Evolutionary conservation across 345 rosid species (phyloP).

Genomic region (Citrus glauca): DNA sequence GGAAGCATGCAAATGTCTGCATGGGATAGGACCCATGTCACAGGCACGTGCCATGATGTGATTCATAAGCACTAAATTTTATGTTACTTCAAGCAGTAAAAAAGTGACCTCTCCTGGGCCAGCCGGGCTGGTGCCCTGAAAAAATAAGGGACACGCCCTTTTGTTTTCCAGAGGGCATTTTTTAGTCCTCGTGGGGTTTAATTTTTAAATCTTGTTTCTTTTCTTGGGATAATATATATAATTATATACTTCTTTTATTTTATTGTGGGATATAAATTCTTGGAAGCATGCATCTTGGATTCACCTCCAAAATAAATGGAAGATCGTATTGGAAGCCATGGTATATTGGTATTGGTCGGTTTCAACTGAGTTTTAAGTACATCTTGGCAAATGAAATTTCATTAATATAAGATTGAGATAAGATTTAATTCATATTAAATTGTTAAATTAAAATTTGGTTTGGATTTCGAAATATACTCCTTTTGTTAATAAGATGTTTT

Average conservation of each 20-base stretch:
- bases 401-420: background rate
- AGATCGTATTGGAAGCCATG: background rate
- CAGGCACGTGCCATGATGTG: constrained; percentile 41
- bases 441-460: background rate
- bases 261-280: background rate
- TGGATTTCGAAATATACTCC: constrained; percentile 18
- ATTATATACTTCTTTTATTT: too few species aligned
- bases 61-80: constrained; percentile 7
- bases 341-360: background rate
- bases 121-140: background rate
- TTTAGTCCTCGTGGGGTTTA: background rate
- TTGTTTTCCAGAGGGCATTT: background rate
- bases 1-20: constrained; percentile 30
- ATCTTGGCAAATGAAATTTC: background rate
- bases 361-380: background rate
- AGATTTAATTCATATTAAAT: background rate
- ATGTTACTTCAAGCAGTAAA: constrained; percentile 25
- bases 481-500: background rate
- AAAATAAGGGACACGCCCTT: background rate
- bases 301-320: background rate
- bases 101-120: background rate
- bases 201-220: too few species aligned
- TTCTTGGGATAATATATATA: too few species aligned
- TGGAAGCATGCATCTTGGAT: constrained; percentile 10
- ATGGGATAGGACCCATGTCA: constrained; percentile 34